Percentiles rank a stretch among this genome's conserved stretches.
Conservation (phyloP, 2,329 filamentous ascomycete species). For the Aspergillus brasiliensis region DNA sequence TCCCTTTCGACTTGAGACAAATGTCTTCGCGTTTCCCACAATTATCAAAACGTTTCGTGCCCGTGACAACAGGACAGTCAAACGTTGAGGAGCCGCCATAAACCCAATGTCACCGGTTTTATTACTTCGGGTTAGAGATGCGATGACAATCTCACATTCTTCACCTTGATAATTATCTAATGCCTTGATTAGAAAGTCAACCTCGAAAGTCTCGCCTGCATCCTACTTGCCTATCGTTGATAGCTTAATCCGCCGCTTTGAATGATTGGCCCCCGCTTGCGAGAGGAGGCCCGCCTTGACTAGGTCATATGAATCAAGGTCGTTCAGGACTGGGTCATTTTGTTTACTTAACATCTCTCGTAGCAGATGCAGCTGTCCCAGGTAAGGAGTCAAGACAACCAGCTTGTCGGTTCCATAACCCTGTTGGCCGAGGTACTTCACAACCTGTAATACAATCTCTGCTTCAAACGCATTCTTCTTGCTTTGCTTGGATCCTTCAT, state of each 20-base stretch:
- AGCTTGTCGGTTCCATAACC: conserved; percentile 67
- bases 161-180: conserved; percentile 81
- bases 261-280: conserved; percentile 52
- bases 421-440: conserved; percentile 70
- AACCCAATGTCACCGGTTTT: conserved; percentile 67
- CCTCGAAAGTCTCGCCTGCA: neutral
- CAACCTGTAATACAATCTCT: conserved; percentile 64
- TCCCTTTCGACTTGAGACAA: conserved; percentile 62
- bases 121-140: conserved; percentile 69
- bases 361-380: conserved; percentile 67
- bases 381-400: conserved; percentile 71
- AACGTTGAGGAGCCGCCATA: conserved; percentile 63
- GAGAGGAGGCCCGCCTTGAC: conserved; percentile 64
- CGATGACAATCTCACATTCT: conserved; percentile 72
- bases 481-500: conserved; percentile 53
- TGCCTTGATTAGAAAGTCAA: neutral
- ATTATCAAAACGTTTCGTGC: conserved; percentile 68
- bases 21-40: conserved; percentile 70
- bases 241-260: conserved; percentile 59
- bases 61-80: conserved; percentile 71
- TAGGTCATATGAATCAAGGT: conserved; percentile 67
- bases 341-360: conserved; percentile 55
- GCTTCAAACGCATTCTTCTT: conserved; percentile 69
- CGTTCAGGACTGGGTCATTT: conserved; percentile 67
- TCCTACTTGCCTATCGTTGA: conserved; percentile 67